Evolutionary conservation across 768 basidiomycete species (phyloP).

Genomic region (Termitomyces sp.): DNA sequence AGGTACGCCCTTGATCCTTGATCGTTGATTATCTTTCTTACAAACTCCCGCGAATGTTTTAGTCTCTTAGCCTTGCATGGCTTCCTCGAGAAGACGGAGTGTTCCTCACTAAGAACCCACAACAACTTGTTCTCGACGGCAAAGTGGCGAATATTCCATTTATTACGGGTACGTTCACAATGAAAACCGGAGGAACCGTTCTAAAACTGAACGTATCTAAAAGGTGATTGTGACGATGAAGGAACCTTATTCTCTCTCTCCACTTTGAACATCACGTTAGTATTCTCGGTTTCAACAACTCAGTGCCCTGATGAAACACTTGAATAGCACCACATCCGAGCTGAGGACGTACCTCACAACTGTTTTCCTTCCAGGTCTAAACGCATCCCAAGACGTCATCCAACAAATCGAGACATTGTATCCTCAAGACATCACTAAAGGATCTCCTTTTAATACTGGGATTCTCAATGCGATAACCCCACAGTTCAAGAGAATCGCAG

Average conservation of each 20-base stretch:
- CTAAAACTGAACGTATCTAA: neutral
- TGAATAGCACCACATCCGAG: slow-evolving; percentile 17
- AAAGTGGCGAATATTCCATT: slow-evolving; percentile 43
- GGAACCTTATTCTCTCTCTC: slow-evolving; percentile 47
- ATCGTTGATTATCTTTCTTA: too few species aligned
- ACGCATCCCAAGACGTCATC: slow-evolving; percentile 12
- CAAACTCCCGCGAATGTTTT: neutral
- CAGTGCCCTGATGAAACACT: neutral
- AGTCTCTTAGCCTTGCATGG: slow-evolving; percentile 40
- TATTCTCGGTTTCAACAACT: neutral
- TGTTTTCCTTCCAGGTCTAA: slow-evolving; percentile 16
- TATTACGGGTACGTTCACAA: slow-evolving; percentile 30
- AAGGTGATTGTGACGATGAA: slow-evolving; percentile 54
- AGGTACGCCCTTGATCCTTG: slow-evolving; percentile 23
- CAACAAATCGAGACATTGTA: slow-evolving; percentile 23
- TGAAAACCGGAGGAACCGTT: neutral
- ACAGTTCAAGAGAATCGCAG: slow-evolving; percentile 46
- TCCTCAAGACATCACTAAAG: slow-evolving; percentile 29
- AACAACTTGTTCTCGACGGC: slow-evolving; percentile 34
- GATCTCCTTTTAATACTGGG: slow-evolving; percentile 46
- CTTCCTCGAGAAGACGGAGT: slow-evolving; percentile 45
- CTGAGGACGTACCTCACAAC: slow-evolving; percentile 22
- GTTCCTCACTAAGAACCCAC: slow-evolving; percentile 38
- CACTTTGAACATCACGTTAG: slow-evolving; percentile 44
- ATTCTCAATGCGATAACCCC: slow-evolving; percentile 32